Conservation (phyloP, 306 rosid genomes). For the Begonia fuchsioides region DNA sequence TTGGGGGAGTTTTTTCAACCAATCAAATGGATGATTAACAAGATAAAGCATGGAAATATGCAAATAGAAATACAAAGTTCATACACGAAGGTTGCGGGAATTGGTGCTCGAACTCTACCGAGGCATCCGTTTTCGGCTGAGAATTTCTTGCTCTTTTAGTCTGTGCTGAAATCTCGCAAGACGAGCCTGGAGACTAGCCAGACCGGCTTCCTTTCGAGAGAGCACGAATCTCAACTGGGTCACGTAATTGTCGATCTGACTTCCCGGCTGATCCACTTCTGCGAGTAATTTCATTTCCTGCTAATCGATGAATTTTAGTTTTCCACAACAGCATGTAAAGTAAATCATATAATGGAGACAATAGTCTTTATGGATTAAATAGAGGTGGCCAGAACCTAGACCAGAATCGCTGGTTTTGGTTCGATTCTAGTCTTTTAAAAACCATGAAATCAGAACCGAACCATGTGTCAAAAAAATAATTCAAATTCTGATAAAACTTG, state of each 20-base stretch:
- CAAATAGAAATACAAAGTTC: background rate
- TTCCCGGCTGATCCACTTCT: slow-evolving; percentile 95
- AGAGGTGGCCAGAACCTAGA: too few relatives aligned
- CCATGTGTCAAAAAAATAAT: too few relatives aligned
- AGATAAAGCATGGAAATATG: background rate
- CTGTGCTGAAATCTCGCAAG: slow-evolving; percentile 91
- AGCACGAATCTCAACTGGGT: slow-evolving; percentile 77
- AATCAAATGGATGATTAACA: background rate
- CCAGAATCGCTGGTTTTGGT: too few relatives aligned
- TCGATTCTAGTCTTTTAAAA: too few relatives aligned
- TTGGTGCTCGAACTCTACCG: too few relatives aligned
- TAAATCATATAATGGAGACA: too few relatives aligned
- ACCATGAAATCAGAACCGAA: too few relatives aligned
- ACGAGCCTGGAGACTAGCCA: slow-evolving; percentile 88
- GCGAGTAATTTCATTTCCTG: slow-evolving; percentile 96
- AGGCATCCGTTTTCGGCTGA: slow-evolving; percentile 73
- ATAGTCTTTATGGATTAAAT: too few relatives aligned
- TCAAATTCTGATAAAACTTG: too few relatives aligned
- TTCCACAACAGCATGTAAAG: too few relatives aligned
- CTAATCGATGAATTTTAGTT: background rate
- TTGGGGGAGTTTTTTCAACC: too few relatives aligned
- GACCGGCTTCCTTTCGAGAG: slow-evolving; percentile 88
- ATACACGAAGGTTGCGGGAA: slow-evolving; percentile 14
- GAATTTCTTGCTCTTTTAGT: slow-evolving; percentile 83
- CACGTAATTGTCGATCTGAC: slow-evolving; percentile 78